phyloP scores from a whole-genome alignment of 495 filamentous ascomycete species.

The Entonaema liquescens region DNA sequence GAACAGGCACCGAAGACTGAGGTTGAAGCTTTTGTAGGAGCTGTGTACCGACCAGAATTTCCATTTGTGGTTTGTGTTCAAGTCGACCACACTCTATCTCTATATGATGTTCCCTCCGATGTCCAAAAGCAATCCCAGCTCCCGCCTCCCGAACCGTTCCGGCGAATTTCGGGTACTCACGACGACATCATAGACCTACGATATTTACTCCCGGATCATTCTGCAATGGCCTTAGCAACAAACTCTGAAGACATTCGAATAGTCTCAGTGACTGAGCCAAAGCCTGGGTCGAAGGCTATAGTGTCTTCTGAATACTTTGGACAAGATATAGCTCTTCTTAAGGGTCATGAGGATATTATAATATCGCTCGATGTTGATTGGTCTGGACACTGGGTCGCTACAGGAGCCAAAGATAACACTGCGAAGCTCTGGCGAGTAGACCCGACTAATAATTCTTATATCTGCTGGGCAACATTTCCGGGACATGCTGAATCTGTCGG shows the following conservation, averaged over 20 bases:
- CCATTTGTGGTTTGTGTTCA: conserved; percentile 83
- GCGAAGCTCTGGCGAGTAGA: conserved; percentile 92
- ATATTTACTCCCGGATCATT: conserved; percentile 80
- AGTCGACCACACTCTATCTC: conserved; percentile 81
- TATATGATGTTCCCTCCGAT: conserved; percentile 67
- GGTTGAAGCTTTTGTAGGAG: conserved; percentile 76
- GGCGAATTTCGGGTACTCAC: conserved; percentile 92
- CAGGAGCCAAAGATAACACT: conserved; percentile 95
- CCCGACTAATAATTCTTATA: conserved; percentile 74
- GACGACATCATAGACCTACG: conserved; percentile 96
- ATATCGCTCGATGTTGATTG: conserved; percentile 94
- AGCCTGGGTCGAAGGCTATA: conserved; percentile 39
- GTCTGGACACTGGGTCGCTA: conserved; percentile 96
- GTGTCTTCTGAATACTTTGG: conserved; percentile 74
- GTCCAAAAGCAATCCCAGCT: conserved; percentile 43
- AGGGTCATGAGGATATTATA: conserved; percentile 92
- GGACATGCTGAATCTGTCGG: conserved; percentile 95
- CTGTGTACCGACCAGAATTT: conserved; percentile 68
- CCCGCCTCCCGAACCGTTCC: conserved; percentile 55
- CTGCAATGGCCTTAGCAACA: conserved; percentile 87
- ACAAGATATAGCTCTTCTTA: conserved; percentile 82
- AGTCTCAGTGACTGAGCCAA: conserved; percentile 64
- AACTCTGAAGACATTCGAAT: conserved; percentile 94
- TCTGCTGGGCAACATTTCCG: conserved; percentile 79
- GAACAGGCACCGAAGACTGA: conserved; percentile 66